Evolutionary conservation across 352 stramenopile species (phyloP), one percentile per base, ranked within the genome.

Genomic region (Globisporangium parvum): DNA sequence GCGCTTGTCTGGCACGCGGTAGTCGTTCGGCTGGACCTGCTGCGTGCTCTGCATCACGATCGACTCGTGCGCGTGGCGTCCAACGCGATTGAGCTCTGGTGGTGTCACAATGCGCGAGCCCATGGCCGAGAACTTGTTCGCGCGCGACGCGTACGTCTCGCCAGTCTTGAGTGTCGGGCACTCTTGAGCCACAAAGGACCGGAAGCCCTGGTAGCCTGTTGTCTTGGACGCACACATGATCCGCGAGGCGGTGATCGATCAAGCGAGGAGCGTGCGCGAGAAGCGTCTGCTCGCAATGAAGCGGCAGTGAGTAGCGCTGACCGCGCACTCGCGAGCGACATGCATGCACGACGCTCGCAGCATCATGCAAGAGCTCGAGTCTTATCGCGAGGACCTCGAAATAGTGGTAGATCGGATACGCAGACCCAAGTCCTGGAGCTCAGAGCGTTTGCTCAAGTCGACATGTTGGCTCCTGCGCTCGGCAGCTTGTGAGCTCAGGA

Each of bases 51-150:
- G 70, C 55, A 70, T 69, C 21, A 59, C 66, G 28, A 84, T 63
- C 10, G 77, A 87, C 53, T 87, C 75, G 53, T 81, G 80, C 26
- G 71, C 55, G 54, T 81, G 60, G 2, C 65, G 66, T 0, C 73
- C 80, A 18, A 88, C 65, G 20, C 78, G 75, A 44, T 91, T 91
- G 47, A 78, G 71, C 41, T 70, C 71, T 17, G 72, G 63, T 1
- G 73, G 65, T 26, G 70, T 76, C 40, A 91, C 73, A 58, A 90
- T 92, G 50, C 60, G 66, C n/a, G 71, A 84, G 17, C 73, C 77
- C 72, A 91, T 91, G 21, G 72, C 70, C 18, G 79, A 89, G 57
- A 91, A 94, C 66, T 91, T 93, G 62, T 67, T 88, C 9, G 71
- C 69, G 8, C 80, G 77, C 37, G 75, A 69, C 55, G 80, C 70